A percentile compares a stretch with the other conserved stretches of the same genome.
Conservation (phyloP, 148 eudicot species). For the Chenopodium album region DNA sequence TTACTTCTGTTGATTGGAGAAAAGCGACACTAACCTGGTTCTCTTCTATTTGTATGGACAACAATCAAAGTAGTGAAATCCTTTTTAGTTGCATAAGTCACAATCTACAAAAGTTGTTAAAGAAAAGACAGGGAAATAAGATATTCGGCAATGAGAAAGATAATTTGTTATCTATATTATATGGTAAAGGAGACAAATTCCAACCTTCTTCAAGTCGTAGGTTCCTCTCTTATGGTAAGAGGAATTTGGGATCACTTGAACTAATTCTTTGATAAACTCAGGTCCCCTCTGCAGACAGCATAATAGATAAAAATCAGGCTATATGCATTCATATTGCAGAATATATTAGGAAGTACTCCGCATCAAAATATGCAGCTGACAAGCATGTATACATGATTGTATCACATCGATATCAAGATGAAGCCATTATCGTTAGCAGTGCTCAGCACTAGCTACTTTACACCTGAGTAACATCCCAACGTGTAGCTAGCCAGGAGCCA, state of each 20-base stretch:
- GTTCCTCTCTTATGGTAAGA: conserved; percentile 87
- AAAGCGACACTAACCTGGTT: conserved; percentile 58
- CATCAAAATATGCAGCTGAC: not conserved
- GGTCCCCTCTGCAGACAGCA: conserved; percentile 71
- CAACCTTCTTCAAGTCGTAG: conserved; percentile 81
- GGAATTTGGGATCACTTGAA: conserved; percentile 81
- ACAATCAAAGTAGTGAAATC: conserved; percentile 84
- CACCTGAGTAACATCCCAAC: not conserved
- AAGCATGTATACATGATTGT: not conserved
- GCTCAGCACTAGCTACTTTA: not conserved
- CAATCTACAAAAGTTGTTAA: conserved; percentile 45
- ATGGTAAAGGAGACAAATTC: not conserved
- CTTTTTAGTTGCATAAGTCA: conserved; percentile 72
- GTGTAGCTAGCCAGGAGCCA: not conserved
- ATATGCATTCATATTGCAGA: not conserved
- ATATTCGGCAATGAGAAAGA: not conserved
- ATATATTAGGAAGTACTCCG: not conserved
- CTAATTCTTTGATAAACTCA: conserved; percentile 69
- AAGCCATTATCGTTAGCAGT: not conserved
- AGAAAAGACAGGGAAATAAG: not conserved
- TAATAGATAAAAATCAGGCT: conserved; percentile 12
- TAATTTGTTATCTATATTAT: not conserved
- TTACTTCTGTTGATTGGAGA: not conserved
- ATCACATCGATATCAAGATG: not conserved
- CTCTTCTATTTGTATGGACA: conserved; percentile 89